Evolutionary conservation across 2,329 filamentous ascomycete species (phyloP).

Genomic region (Beauveria australis): DNA sequence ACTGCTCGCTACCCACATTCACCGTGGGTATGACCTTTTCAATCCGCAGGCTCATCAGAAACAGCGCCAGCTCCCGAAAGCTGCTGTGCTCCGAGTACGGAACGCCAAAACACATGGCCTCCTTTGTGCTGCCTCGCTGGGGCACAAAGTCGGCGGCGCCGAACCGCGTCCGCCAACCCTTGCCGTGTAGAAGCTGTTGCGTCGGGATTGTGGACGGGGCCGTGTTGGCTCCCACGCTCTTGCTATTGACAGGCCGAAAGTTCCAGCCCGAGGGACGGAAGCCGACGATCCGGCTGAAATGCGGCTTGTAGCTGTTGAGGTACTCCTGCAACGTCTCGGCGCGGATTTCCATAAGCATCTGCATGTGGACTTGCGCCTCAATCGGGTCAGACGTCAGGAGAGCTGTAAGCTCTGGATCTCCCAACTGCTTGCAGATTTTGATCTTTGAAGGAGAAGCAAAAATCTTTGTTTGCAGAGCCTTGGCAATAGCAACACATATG

Average conservation of each 20-base stretch:
- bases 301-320: conserved; percentile 66
- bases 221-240: conserved; percentile 46
- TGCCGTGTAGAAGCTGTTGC: conserved; percentile 43
- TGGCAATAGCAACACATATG: conserved; percentile 86
- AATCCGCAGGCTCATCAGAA: conserved; percentile 78
- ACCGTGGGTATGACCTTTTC: conserved; percentile 91
- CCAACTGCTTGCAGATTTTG: conserved; percentile 74
- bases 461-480: conserved; percentile 78
- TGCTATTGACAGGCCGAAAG: conserved; percentile 59
- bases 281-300: conserved; percentile 80
- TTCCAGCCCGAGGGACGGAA: conserved; percentile 94
- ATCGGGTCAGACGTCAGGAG: conserved; percentile 72
- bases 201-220: conserved; percentile 42
- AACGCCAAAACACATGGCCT: conserved; percentile 84
- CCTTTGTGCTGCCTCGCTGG: conserved; percentile 73
- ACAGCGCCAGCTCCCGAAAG: conserved; percentile 90
- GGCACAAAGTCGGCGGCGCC: conserved; percentile 63
- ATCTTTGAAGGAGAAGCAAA: conserved; percentile 79
- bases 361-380: conserved; percentile 96
- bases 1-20: conserved; percentile 59
- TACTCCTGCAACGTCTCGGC: conserved; percentile 89
- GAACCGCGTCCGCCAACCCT: conserved; percentile 71
- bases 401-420: conserved; percentile 70
- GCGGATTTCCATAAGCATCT: conserved; percentile 87
- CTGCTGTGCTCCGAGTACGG: conserved; percentile 95